phyloP scores from a whole-genome alignment of 352 stramenopile genomes.

The Plasmopara muralis region DNA sequence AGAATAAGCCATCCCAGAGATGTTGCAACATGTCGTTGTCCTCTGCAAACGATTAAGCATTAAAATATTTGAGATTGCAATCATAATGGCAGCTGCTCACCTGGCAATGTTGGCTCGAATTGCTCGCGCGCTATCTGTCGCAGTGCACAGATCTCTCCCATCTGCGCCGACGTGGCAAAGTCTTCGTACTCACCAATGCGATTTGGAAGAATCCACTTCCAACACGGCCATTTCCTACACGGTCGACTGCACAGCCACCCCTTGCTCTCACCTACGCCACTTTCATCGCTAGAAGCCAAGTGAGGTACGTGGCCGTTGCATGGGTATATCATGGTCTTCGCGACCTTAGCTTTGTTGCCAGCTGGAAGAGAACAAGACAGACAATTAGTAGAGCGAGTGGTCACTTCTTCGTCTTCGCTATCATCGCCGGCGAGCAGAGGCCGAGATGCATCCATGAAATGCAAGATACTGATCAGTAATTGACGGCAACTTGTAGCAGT shows the following conservation, averaged over 20 bases:
- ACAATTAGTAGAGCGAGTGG: slow-evolving; percentile 15
- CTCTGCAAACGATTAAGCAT: slow-evolving; percentile 20
- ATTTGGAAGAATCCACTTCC: slow-evolving; percentile 56
- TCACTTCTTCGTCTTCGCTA: slow-evolving; percentile 18
- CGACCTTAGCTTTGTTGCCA: slow-evolving; percentile 9
- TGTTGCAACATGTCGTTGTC: slow-evolving; percentile 57
- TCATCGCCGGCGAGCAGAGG: slow-evolving; percentile 39
- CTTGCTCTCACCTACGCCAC: slow-evolving; percentile 18
- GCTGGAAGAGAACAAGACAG: slow-evolving; percentile 19
- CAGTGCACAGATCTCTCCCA: slow-evolving; percentile 56
- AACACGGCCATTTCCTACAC: slow-evolving; percentile 47
- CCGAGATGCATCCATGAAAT: slow-evolving; percentile 40
- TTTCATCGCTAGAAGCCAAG: slow-evolving; percentile 14
- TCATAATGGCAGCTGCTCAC: slow-evolving; percentile 10
- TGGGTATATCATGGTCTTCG: slow-evolving; percentile 7
- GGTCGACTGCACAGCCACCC: slow-evolving; percentile 13
- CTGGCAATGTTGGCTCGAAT: slow-evolving; percentile 39
- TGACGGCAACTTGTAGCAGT: slow-evolving; percentile 12
- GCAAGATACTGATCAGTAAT: slow-evolving; percentile 9
- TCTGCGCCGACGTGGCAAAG: slow-evolving; percentile 50
- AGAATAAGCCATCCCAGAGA: slow-evolving; percentile 59
- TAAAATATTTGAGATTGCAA: slow-evolving; percentile 2
- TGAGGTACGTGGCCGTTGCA: slow-evolving; percentile 16
- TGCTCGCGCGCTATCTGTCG: slow-evolving; percentile 49
- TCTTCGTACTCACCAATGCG: slow-evolving; percentile 57